Percentiles rank a stretch among this genome's conserved stretches.
These are phyloP conservation scores for Salix brachista DNA, from an alignment of 345 rosid species.

Conservation along the genomic window DNA sequence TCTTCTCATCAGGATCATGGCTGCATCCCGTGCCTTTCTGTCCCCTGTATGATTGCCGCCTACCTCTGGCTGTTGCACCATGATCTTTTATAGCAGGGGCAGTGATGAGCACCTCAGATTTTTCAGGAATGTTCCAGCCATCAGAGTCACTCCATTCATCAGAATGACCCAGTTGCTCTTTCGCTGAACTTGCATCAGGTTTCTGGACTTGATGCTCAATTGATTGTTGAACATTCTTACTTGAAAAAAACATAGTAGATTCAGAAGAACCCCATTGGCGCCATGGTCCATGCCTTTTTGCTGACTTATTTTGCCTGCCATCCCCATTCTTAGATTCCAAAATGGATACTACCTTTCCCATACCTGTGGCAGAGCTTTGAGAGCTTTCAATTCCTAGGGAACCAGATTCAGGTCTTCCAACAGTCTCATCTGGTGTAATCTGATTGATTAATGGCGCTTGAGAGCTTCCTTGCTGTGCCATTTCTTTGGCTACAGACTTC, in stretches of 20 bases:
- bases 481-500: constrained; percentile 86
- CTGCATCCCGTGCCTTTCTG: constrained; percentile 42
- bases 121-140: constrained; percentile 57
- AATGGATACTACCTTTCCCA: constrained; percentile 35
- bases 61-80: constrained; percentile 43
- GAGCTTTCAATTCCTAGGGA: constrained; percentile 30
- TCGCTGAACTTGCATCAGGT: constrained; percentile 30
- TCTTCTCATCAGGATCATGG: constrained; percentile 51
- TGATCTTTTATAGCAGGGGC: constrained; percentile 49
- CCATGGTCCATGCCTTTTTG: constrained; percentile 65
- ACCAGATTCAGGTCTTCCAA: constrained; percentile 32
- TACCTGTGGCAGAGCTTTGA: constrained; percentile 30
- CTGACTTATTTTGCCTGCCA: constrained; percentile 51
- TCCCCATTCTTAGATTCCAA: constrained; percentile 51
- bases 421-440: constrained; percentile 26
- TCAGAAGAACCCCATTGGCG: constrained; percentile 57
- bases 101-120: constrained; percentile 24
- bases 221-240: constrained; percentile 37
- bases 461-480: constrained; percentile 55
- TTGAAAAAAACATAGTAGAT: constrained; percentile 28
- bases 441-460: constrained; percentile 34
- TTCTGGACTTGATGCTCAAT: constrained; percentile 43
- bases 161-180: constrained; percentile 42
- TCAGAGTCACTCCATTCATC: constrained; percentile 50
- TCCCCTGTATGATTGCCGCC: constrained; percentile 50